phyloP scores from a whole-genome alignment of 768 basidiomycete genomes.

The Cyathus striatus region DNA sequence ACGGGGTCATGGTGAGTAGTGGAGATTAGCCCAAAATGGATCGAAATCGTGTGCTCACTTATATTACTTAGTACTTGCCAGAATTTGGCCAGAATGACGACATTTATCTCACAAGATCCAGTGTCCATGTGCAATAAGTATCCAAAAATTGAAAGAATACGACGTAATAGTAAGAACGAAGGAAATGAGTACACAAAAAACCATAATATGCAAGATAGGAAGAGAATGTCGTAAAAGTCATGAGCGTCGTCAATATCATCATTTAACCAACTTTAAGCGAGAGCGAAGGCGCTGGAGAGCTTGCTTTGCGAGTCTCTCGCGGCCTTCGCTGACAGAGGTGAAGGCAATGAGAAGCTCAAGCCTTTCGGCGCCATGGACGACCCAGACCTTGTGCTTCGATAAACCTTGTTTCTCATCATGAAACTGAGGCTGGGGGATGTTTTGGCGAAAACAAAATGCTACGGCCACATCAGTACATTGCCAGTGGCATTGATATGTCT shows the following conservation, averaged over 20 bases:
- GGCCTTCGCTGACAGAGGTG: conserved; percentile 28
- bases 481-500: too few relatives aligned
- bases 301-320: conserved; percentile 38
- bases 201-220: neutral
- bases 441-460: conserved; percentile 1
- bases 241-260: neutral
- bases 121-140: too few relatives aligned
- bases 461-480: neutral
- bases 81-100: too few relatives aligned
- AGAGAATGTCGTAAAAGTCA: neutral
- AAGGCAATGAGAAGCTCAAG: conserved; percentile 39
- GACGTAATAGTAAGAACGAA: too few relatives aligned
- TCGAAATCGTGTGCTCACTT: too few relatives aligned
- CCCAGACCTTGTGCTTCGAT: conserved; percentile 36
- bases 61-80: too few relatives aligned
- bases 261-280: conserved; percentile 1
- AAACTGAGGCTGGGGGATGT: conserved; percentile 25
- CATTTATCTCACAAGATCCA: too few relatives aligned
- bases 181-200: too few relatives aligned
- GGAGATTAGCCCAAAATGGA: too few relatives aligned
- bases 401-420: conserved; percentile 20
- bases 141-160: too few relatives aligned
- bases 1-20: conserved; percentile 7
- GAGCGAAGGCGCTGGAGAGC: conserved; percentile 28
- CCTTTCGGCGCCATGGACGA: conserved; percentile 37